Evolutionary conservation across 2,329 filamentous ascomycete genomes (phyloP).

Genomic region (Colletotrichum higginsianum): DNA sequence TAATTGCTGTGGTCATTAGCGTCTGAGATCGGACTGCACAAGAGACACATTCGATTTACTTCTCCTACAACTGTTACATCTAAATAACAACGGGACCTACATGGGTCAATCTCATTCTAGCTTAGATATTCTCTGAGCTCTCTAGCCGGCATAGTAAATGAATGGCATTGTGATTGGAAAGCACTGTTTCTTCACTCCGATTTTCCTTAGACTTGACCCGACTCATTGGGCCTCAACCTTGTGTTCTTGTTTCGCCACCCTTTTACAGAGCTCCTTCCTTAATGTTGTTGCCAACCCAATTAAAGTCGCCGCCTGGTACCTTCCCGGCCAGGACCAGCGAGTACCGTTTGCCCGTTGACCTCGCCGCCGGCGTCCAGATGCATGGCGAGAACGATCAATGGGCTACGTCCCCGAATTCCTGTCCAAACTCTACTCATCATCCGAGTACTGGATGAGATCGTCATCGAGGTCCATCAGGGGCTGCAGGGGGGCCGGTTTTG

Average conservation of each 20-base stretch:
- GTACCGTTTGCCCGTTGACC: no score
- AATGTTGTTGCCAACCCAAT: conserved; percentile 74
- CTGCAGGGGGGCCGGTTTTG: no score
- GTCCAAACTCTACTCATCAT: no score
- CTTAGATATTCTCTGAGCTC: conserved; percentile 33
- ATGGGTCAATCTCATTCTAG: conserved; percentile 11
- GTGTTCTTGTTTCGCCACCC: conserved; percentile 50
- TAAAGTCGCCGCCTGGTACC: conserved; percentile 71
- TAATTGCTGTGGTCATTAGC: conserved; percentile 33
- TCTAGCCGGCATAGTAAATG: conserved; percentile 38
- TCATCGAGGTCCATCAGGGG: no score
- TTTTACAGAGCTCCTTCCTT: conserved; percentile 59
- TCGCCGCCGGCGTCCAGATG: no score
- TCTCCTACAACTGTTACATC: not conserved
- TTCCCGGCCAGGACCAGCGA: no score
- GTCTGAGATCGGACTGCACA: conserved; percentile 29
- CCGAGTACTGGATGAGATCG: no score
- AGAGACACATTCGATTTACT: not conserved
- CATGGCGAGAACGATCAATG: no score
- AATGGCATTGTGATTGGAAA: conserved; percentile 27
- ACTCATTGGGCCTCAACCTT: not conserved
- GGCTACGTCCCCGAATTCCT: no score
- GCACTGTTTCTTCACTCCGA: not conserved
- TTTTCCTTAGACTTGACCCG: no score
- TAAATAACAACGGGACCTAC: conserved; percentile 10